Percentiles rank a stretch among this genome's conserved stretches.
These are phyloP conservation scores for Cymbidium sinense DNA, from an alignment of 106 monocot genomes.

Conservation along the genomic window DNA sequence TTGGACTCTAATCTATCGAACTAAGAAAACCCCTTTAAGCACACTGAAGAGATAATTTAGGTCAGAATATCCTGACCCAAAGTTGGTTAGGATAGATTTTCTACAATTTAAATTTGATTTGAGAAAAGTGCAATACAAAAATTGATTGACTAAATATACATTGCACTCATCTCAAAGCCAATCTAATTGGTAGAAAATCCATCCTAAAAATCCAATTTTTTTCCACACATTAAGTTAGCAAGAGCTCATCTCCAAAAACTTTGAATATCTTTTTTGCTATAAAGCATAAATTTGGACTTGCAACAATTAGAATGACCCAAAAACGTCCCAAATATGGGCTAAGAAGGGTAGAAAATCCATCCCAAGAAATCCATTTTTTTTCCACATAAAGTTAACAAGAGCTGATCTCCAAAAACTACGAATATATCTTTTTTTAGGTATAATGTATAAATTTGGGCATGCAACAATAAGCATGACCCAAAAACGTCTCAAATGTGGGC, in stretches of 20 bases:
- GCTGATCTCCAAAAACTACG: not conserved
- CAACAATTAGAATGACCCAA: not conserved
- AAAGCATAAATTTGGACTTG: not conserved
- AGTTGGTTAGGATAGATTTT: too few relatives aligned
- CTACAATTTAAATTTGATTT: too few relatives aligned
- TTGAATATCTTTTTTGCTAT: not conserved
- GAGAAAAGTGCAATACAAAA: too few relatives aligned
- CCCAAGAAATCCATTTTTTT: too few relatives aligned
- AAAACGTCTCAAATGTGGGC: not conserved
- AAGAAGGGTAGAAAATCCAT: not conserved
- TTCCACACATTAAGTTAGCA: not conserved
- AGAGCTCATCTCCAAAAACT: not conserved
- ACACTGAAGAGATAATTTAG: too few relatives aligned
- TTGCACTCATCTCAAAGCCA: too few relatives aligned
- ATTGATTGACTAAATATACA: too few relatives aligned
- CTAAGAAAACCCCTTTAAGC: not conserved
- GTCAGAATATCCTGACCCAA: too few relatives aligned
- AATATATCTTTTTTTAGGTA: not conserved
- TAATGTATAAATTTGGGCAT: not conserved
- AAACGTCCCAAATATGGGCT: not conserved
- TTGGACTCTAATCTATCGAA: not conserved
- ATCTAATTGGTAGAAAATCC: too few relatives aligned
- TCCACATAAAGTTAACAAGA: not conserved
- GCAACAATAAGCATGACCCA: not conserved
- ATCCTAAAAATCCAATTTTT: too few relatives aligned